Base-by-base conservation (phyloP, 441 rosid species). In the Syzygium syzygioides region DNA sequence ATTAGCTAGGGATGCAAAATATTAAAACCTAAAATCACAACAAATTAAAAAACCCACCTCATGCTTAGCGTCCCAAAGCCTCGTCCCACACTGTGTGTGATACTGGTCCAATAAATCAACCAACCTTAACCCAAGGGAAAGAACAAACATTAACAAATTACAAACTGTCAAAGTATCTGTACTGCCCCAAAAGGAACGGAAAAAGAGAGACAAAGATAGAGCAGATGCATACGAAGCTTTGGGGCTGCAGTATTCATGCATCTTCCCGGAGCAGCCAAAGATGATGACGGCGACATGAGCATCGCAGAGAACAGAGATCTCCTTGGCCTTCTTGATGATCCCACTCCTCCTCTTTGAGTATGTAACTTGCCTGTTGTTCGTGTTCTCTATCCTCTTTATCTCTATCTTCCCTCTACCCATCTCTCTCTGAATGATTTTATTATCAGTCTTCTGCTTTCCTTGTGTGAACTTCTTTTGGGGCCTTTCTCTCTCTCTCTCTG, bases 391-490 rank as follows among this genome's bases (percentile, higher is more conserved):
- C 93, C 98, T 94, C 94, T 95, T 98, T 91, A 98, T 96, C 96
- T 97, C 99, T 86, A 95, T 95, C 94, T 95, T 97, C 4, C 98
- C 99, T 92, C 99, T 95, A 79, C 99, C 99, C 99, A 96, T 96
- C 64, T 90, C 60, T 90, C 85, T 84, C 55, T 91, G 41, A 66
- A 15, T 7, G 32, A 30, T 30, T 30, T 9, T 64, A 30, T 64
- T 56, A 86, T 80, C 89, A 66, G 86, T 53, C 71, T 53, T 71
- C 34, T 32, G 7, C 53, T 80, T 57, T 88, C n/a, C 32, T 87
- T 89, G 86, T 30, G 76, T 30, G 23, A 30, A 90, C 89, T 87
- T 79, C 90, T 90, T 89, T 96, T 94, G 99, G 41, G 41, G 12
- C 23, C 41, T 66, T 66, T 30, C 76, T 66, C 76, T 64, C 34